Evolutionary conservation across 2,329 filamentous ascomycete genomes (phyloP), one percentile per base, ranked within the genome.

Genomic region (Sporothrix curviconia): DNA sequence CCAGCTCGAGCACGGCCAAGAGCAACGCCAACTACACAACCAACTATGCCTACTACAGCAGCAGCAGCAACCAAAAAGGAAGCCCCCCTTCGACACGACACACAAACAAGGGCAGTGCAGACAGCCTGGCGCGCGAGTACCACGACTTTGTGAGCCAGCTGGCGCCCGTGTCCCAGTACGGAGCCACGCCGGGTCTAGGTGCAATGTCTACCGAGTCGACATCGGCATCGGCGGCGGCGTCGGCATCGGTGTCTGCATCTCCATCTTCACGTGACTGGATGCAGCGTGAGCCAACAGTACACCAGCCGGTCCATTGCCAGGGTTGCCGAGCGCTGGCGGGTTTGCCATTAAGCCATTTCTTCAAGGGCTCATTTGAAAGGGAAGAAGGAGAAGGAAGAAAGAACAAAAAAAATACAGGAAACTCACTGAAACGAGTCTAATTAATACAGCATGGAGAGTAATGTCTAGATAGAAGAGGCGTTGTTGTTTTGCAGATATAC

Each of bases 131-230:
- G 11, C 44, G 52, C 14, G 57, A 55, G 44, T 59, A 55, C 12
- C 57, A 59, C 44, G 52, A 59, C 6, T 58, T 58, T 44, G 57
- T 59, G 22, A 55, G 51, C 51, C 50, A 59, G 46, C 37, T 58
- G 43, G 56, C 56, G 15, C 56, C 56, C 0, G 19, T 39, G 22
- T 55, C 52, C 1, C 40, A 50, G 12, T 56, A 56, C 15, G 54
- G 54, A 9, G 30, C 42, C 8, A 24, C 30, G 8, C 14, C 28
- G 17, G 40, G 28, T 3, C 11, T 25, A 3, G 8, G 30, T 12
- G 30, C 46, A 8, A 19, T n/a, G n/a, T n/a, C 30, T 34, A 12
- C 36, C 22, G 46, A 17, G 7, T 28, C 44, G 25, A 28, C 25
- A 32, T 8, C n/a, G 1, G 4, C 44, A 14, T 36, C 24, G 9